Conservation (phyloP, 345 rosid species). For the Boechera divaricarpa region DNA sequence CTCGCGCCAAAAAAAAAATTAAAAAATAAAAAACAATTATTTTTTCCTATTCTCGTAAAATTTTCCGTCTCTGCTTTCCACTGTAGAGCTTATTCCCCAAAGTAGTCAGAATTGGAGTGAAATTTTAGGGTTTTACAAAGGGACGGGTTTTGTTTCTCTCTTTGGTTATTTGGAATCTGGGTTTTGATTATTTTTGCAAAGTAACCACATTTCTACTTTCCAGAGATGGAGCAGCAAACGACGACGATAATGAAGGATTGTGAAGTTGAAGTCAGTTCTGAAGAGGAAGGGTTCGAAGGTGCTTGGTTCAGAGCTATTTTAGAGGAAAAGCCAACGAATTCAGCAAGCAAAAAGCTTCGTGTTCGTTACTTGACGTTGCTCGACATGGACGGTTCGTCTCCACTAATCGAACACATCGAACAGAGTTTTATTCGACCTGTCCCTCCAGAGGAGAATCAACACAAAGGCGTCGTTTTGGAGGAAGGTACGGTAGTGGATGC, state of each 20-base stretch:
- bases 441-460: conserved; percentile 41
- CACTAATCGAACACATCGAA: conserved; percentile 46
- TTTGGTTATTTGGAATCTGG: not conserved
- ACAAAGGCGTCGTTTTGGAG: conserved; percentile 39
- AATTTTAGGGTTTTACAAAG: not conserved
- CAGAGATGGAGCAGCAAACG: not conserved
- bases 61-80: not conserved
- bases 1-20: not conserved
- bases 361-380: conserved; percentile 54
- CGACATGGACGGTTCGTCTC: conserved; percentile 47
- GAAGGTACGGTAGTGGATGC: conserved; percentile 52
- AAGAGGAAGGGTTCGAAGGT: conserved; percentile 63
- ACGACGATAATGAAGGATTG: conserved; percentile 30
- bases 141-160: not conserved
- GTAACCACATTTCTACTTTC: not conserved
- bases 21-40: not conserved
- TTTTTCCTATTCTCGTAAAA: too few species aligned
- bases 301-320: conserved; percentile 62
- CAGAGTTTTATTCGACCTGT: conserved; percentile 52
- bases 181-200: not conserved
- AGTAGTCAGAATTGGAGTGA: not conserved
- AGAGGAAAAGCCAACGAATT: conserved; percentile 46
- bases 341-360: conserved; percentile 41
- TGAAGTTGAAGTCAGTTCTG: conserved; percentile 58
- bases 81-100: not conserved